Base-by-base conservation (phyloP, 2,329 filamentous ascomycete species). In the Cladosporium austrohemisphaericum region DNA sequence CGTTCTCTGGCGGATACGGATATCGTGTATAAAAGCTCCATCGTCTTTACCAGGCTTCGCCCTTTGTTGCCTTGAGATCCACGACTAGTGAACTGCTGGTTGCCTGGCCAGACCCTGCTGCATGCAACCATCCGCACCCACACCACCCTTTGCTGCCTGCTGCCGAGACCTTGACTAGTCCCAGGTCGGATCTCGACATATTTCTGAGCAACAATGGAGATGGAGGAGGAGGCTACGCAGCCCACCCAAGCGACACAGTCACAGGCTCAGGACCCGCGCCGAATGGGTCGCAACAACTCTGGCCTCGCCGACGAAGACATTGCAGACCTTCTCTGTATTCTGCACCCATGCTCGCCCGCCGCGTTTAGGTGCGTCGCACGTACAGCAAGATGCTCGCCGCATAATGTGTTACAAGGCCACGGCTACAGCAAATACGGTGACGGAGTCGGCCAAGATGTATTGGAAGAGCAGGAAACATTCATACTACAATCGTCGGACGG, bases 291-390 rank as follows among this genome's bases (percentile, higher is more conserved):
- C 65, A 86, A 88, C 68, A 87, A 88, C 65, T 93, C 88, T 32
- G 88, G 88, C 49, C 83, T 96, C 53, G 85, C 80, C 46, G 85
- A 91, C 58, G 80, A 87, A 56, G 91, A 95, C 65, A 80, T 93
- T 41, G 81, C 88, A 54, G 91, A 96, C 69, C 88, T 96, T 58
- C 81, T 95, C 56, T 94, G 90, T 70, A 83, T 96, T 50, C 78
- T 97, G 22, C 84, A 94, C 58, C 91, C 92, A 9, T 81, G 81
- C 56, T 88, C 89, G 2, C 75, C 81, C 31, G 78, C 80, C 18
- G 88, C 92, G 16, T 83, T 85, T 55, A 74, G 76, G 55, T 86
- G 91, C 58, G 82, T 92, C n/a, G 69, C 74, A 33, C 68, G 74
- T 2, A 80, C 81, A 16, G 75, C 78, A 9, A 56, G 69, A 8